Percentiles rank a stretch among this genome's conserved stretches.
These are phyloP conservation scores for Plenodomus lindquistii DNA, from an alignment of 2,329 filamentous ascomycete species.

Conservation along the genomic window DNA sequence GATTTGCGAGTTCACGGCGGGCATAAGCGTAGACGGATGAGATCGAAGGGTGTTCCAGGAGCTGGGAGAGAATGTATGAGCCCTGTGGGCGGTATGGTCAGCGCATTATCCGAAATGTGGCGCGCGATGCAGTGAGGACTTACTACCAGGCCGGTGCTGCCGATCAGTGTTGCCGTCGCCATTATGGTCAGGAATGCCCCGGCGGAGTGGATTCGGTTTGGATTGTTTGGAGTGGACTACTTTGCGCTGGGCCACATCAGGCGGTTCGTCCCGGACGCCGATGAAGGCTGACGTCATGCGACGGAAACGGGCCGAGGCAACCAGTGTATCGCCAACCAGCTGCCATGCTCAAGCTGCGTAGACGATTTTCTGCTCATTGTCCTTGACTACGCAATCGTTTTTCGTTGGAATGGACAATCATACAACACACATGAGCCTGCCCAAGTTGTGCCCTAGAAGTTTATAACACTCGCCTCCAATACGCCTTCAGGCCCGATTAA, in stretches of 20 bases:
- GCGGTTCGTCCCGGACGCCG: background rate
- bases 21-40: conserved; percentile 65
- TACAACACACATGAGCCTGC: background rate
- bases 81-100: conserved; percentile 55
- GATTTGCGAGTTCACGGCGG: conserved; percentile 62
- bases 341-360: no score
- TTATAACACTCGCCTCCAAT: conserved; percentile 58
- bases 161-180: conserved; percentile 60
- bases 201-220: background rate
- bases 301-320: background rate
- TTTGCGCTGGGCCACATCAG: background rate
- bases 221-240: background rate
- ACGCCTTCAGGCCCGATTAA: conserved; percentile 56
- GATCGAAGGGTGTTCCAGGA: conserved; percentile 60
- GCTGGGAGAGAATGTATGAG: conserved; percentile 69
- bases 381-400: no score
- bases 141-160: conserved; percentile 66
- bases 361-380: no score
- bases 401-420: no score
- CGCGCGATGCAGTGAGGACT: conserved; percentile 13
- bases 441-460: conserved; percentile 32
- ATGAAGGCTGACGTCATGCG: background rate
- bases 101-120: background rate
- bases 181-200: conserved; percentile 29
- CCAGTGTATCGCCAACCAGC: no score